Conservation (phyloP, 2,329 filamentous ascomycete species). For the Botrytis cinerea region DNA sequence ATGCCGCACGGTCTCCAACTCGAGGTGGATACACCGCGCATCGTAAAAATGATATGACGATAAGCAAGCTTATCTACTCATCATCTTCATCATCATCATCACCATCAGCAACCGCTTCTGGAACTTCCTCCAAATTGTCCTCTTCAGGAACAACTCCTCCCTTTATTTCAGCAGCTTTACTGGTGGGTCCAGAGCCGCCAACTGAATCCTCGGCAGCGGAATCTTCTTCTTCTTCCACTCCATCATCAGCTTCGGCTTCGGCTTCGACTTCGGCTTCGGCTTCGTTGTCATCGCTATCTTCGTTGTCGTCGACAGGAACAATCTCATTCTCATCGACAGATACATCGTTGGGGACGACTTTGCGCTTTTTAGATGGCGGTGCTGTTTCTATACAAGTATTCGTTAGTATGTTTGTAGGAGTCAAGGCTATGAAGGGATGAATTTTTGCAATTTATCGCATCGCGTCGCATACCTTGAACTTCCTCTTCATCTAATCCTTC, state of each 20-base stretch:
- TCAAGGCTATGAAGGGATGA: background rate
- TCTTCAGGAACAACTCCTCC: slow-evolving; percentile 19
- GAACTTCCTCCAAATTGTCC: slow-evolving; percentile 28
- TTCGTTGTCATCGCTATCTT: slow-evolving; percentile 12
- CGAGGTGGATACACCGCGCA: slow-evolving; percentile 11
- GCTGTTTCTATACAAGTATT: slow-evolving; percentile 27
- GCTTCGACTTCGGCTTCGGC: background rate
- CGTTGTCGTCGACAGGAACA: slow-evolving; percentile 4
- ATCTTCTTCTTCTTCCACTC: slow-evolving; percentile 27
- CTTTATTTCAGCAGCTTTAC: slow-evolving; percentile 25
- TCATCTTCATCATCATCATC: slow-evolving; percentile 26
- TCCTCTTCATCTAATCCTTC: slow-evolving; percentile 36
- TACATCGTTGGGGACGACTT: slow-evolving; percentile 21
- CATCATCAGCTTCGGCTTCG: background rate
- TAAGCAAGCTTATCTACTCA: slow-evolving; percentile 22
- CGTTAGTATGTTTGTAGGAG: background rate
- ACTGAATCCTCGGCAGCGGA: slow-evolving; percentile 25
- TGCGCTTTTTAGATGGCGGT: slow-evolving; percentile 39
- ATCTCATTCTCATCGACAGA: slow-evolving; percentile 7
- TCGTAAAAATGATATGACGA: background rate
- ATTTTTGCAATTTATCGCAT: background rate
- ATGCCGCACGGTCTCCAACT: slow-evolving; percentile 1
- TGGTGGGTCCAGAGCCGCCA: slow-evolving; percentile 25
- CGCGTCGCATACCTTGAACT: slow-evolving; percentile 17
- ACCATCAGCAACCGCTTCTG: slow-evolving; percentile 21